Conservation (phyloP, 2,329 filamentous ascomycete genomes). For the Cladosporium colombiae region DNA sequence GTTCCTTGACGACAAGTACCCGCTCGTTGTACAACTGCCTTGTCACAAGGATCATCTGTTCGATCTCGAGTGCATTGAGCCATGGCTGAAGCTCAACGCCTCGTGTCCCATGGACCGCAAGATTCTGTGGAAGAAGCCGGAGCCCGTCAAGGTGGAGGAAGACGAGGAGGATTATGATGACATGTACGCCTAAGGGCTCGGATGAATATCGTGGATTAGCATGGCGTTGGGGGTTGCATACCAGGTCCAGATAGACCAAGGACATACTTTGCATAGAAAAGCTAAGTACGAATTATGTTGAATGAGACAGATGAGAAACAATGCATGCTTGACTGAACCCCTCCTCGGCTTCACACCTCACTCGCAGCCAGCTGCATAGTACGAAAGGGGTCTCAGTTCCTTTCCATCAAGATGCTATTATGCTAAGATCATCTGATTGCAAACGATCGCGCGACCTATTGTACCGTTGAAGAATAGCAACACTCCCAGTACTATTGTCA, state of each 20-base stretch:
- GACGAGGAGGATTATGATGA: conserved; percentile 55
- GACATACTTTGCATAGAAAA: not conserved
- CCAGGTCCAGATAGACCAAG: not conserved
- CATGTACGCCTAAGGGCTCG: conserved; percentile 45
- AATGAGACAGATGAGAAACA: not conserved
- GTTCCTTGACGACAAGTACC: conserved; percentile 59
- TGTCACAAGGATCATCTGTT: conserved; percentile 64
- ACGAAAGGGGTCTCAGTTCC: not conserved
- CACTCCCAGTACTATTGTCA: not conserved
- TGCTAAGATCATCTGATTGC: not conserved
- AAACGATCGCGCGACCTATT: not conserved
- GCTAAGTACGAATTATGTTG: conserved; percentile 6
- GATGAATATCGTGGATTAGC: conserved; percentile 16
- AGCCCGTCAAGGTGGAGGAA: conserved; percentile 41
- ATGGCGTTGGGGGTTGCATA: conserved; percentile 18
- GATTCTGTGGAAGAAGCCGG: conserved; percentile 55
- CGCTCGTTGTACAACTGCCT: conserved; percentile 63
- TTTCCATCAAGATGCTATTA: not conserved
- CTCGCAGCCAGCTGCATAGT: not conserved
- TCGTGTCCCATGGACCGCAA: conserved; percentile 65
- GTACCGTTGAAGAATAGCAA: not conserved
- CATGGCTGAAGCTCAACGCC: conserved; percentile 64
- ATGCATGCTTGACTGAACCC: not conserved
- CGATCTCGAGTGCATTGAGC: conserved; percentile 65
- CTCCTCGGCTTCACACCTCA: not conserved